phyloP scores from a whole-genome alignment of 2,329 filamentous ascomycete genomes.

The Dissoconium aciculare region DNA sequence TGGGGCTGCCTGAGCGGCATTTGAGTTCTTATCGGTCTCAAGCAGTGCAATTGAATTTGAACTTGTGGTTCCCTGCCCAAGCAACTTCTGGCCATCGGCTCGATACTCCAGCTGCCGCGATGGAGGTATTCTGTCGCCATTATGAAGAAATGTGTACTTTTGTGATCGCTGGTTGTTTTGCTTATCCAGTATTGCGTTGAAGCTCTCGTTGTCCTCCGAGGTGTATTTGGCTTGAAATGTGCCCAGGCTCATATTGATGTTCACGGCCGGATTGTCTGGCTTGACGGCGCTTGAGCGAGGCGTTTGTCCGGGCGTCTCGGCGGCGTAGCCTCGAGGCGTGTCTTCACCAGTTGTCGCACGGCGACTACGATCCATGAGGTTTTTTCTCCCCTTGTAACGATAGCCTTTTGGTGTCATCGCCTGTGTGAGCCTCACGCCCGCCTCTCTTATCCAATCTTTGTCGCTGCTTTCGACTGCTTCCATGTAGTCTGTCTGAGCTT shows the following conservation, averaged over 20 bases:
- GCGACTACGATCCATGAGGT: conserved; percentile 25
- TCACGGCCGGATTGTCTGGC: conserved; percentile 38
- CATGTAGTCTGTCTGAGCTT: conserved; percentile 82
- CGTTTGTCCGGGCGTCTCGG: conserved; percentile 51
- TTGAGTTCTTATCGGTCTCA: neutral
- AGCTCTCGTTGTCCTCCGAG: conserved; percentile 94
- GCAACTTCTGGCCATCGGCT: conserved; percentile 45
- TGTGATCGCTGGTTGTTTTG: conserved; percentile 74
- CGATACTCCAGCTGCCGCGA: conserved; percentile 45
- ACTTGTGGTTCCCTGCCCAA: conserved; percentile 28
- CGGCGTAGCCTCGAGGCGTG: conserved; percentile 12
- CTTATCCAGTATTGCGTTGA: conserved; percentile 79
- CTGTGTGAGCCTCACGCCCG: conserved; percentile 46
- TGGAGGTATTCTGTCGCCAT: conserved; percentile 63
- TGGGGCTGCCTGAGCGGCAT: conserved; percentile 10
- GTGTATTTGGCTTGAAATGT: conserved; percentile 89
- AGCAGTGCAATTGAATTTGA: conserved; percentile 24
- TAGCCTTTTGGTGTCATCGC: conserved; percentile 74
- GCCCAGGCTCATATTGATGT: conserved; percentile 66
- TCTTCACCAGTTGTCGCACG: conserved; percentile 25
- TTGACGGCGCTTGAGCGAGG: conserved; percentile 25
- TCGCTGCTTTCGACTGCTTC: conserved; percentile 81
- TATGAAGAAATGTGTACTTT: conserved; percentile 81
- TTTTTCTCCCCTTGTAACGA: no score
- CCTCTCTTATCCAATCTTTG: conserved; percentile 69